Evolutionary conservation across 164 flowering plant species (phyloP).

Genomic region (Umbellularia californica): DNA sequence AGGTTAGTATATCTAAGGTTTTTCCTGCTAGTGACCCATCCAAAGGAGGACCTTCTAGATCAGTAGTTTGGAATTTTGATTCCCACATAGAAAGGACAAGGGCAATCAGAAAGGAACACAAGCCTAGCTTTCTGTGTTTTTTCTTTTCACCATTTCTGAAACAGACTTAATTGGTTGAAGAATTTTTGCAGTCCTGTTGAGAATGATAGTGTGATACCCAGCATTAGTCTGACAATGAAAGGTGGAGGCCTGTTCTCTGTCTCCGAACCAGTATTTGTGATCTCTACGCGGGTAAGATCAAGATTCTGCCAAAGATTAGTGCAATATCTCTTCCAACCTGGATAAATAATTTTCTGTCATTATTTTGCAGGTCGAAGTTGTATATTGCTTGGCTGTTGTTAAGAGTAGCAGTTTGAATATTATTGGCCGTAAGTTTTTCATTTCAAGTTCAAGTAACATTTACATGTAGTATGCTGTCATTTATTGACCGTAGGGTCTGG

Average conservation of each 20-base stretch:
- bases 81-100: neutral
- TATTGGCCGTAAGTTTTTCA: constrained; percentile 76
- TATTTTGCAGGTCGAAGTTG: constrained; percentile 27
- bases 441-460: neutral
- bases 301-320: neutral
- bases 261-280: constrained; percentile 16
- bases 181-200: constrained; percentile 35
- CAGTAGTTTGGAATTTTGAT: neutral
- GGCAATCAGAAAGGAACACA: neutral
- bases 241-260: constrained; percentile 28
- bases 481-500: too few relatives aligned
- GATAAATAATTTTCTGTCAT: constrained; percentile 6
- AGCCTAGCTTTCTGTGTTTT: neutral
- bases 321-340: neutral
- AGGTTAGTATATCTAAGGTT: neutral
- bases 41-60: neutral
- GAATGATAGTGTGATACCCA: constrained; percentile 13
- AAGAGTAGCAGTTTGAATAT: constrained; percentile 62
- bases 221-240: constrained; percentile 29
- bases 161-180: neutral
- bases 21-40: neutral
- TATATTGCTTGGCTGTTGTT: constrained; percentile 62
- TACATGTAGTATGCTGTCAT: neutral
- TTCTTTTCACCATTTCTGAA: neutral
- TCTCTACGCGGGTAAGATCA: constrained; percentile 31